Evolutionary conservation across 495 filamentous ascomycete genomes (phyloP).

Genomic region (Pyronema omphalodes): DNA sequence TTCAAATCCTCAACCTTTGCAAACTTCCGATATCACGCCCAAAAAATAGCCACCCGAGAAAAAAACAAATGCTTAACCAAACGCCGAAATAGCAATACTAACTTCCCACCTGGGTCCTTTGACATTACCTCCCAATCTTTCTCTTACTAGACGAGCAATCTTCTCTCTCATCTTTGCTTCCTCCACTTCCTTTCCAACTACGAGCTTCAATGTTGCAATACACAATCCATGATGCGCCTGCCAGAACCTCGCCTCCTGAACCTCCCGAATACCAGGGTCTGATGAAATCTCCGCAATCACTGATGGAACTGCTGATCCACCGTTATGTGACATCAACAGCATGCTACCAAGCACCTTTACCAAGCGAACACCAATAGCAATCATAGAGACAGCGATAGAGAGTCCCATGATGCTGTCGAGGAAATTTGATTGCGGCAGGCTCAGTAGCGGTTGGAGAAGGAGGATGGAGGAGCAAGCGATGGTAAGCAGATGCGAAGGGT

Average conservation of each 20-base stretch:
- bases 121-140: constrained; percentile 54
- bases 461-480: constrained; percentile 66
- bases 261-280: constrained; percentile 51
- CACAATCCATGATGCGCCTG: constrained; percentile 94
- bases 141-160: constrained; percentile 60
- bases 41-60: neutral
- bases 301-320: constrained; percentile 39
- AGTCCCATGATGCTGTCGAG: constrained; percentile 67
- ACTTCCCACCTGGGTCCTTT: constrained; percentile 74
- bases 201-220: constrained; percentile 82
- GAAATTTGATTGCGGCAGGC: constrained; percentile 52
- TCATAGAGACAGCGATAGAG: constrained; percentile 69
- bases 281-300: constrained; percentile 69
- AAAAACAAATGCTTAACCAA: neutral
- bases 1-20: too few relatives aligned
- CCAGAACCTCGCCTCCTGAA: constrained; percentile 91
- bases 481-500: constrained; percentile 87
- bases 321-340: constrained; percentile 80
- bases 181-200: constrained; percentile 47
- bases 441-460: constrained; percentile 66
- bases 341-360: constrained; percentile 74
- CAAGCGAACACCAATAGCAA: constrained; percentile 59
- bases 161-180: constrained; percentile 51
- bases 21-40: too few relatives aligned
- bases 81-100: constrained; percentile 18